Evolutionary conservation across 805 yeast genomes (phyloP), one percentile per base, ranked within the genome.

Genomic region (Barnettozyma sucrosica): DNA sequence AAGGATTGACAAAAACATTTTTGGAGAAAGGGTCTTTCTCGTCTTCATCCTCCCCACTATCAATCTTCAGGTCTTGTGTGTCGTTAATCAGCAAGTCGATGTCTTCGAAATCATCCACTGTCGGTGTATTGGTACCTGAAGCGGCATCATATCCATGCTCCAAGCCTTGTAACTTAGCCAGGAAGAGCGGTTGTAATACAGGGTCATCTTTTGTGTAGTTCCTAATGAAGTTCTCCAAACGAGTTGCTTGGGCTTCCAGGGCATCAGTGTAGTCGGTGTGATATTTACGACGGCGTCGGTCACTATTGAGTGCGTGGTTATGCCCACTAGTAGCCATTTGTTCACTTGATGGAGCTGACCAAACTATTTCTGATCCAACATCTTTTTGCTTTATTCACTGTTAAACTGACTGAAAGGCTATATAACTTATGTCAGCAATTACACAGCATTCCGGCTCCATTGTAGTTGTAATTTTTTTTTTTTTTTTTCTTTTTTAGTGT

Each of bases 201-300:
- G 60, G 56, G 34, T 59, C 62, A 24, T 59, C 57, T 33, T 56
- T 52, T 5, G 55, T 54, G 40, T 55, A 52, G 46, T 50, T 55
- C 21, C 30, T 40, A 13, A 66, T 58, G 47, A 54, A 64, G 9
- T 41, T n/a, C 41, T 47, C 50, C 10, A 64, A 49, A 5, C 45
- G 54, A 0, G 42, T 41, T 0, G 63, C 50, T 43, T 58, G 60
- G 7, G 53, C 51, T 24, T 62, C 66, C 14, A 66, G 53, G 26
- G 59, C 56, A 24, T 55, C 59, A 3, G 64, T 58, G 37, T 66
- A 66, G 44, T 63, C 66, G 1, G 67, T 61, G 46, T 64, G 64
- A 46, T 64, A 66, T 44, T 66, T 66, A 18, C 70, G 42, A 34
- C 68, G 48, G 47, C 70, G 50, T 42, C 66, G 48, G 43, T 66